Percentiles rank a stretch among this genome's conserved stretches.
phyloP scores from a whole-genome alignment of 1,284 basidiomycete genomes.

The Ganoderma resinaceum region DNA sequence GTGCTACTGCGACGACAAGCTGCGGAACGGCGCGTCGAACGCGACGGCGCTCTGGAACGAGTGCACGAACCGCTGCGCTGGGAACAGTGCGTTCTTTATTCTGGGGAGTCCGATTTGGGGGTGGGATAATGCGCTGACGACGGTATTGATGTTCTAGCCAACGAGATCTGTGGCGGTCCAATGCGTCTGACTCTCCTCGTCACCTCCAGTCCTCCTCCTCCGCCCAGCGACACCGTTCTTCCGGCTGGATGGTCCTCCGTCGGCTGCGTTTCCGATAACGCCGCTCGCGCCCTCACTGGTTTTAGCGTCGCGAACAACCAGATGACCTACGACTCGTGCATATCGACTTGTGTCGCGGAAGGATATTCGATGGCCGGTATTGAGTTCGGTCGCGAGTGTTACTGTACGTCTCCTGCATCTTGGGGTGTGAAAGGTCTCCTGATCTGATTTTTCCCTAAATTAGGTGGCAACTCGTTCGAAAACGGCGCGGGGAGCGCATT shows the following conservation, averaged over 20 bases:
- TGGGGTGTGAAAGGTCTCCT: background rate
- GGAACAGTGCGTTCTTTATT: slow-evolving; percentile 31
- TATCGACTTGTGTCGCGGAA: slow-evolving; percentile 29
- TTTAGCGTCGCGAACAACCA: slow-evolving; percentile 24
- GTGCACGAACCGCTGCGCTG: slow-evolving; percentile 35
- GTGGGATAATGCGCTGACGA: background rate
- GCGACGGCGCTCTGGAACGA: slow-evolving; percentile 31
- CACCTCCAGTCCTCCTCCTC: slow-evolving; percentile 26
- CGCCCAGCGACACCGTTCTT: slow-evolving; percentile 13
- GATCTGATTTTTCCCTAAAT: background rate
- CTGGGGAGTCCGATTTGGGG: background rate
- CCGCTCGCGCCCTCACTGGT: slow-evolving; percentile 27
- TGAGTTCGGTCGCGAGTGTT: slow-evolving; percentile 37
- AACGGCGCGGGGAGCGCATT: slow-evolving; percentile 27
- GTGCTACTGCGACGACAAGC: slow-evolving; percentile 39
- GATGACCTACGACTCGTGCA: slow-evolving; percentile 26
- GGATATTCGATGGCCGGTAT: slow-evolving; percentile 35
- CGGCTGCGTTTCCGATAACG: slow-evolving; percentile 30
- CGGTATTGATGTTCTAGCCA: slow-evolving; percentile 11
- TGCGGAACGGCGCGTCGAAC: slow-evolving; percentile 35
- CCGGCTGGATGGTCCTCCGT: slow-evolving; percentile 22
- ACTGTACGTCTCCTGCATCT: slow-evolving; percentile 24
- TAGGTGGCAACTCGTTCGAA: slow-evolving; percentile 32
- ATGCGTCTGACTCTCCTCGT: slow-evolving; percentile 33
- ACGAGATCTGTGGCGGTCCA: slow-evolving; percentile 38